Percentiles rank a stretch among this genome's conserved stretches.
These are phyloP conservation scores for Lepiota subincarnata DNA, from an alignment of 768 basidiomycete species.

Conservation along the genomic window DNA sequence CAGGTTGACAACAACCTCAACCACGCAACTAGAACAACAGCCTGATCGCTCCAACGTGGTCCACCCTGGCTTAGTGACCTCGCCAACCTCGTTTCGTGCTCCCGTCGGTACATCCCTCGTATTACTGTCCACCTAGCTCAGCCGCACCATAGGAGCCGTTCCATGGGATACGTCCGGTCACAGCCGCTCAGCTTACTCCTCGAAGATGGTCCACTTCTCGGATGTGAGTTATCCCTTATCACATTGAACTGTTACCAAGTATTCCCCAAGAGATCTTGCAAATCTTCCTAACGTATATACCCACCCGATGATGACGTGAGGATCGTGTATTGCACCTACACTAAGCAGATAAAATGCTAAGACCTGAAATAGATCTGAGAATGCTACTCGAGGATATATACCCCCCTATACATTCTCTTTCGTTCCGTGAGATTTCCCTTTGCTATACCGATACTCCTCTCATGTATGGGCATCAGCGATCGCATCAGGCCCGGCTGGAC, in stretches of 20 bases:
- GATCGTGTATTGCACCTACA: not conserved
- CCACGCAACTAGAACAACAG: not conserved
- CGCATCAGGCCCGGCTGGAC: slow-evolving; percentile 7
- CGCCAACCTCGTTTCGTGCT: not conserved
- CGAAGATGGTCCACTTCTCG: slow-evolving; percentile 7
- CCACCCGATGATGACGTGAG: slow-evolving; percentile 2
- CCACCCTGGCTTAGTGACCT: not conserved
- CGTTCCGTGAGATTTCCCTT: slow-evolving; percentile 4
- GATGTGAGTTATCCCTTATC: not conserved
- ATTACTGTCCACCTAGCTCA: not conserved
- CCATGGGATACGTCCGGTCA: slow-evolving; percentile 1
- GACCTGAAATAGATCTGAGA: slow-evolving; percentile 1
- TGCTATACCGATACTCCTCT: not conserved
- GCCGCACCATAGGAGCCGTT: not conserved
- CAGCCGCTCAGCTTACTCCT: slow-evolving; percentile 11
- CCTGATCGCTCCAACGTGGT: too few species aligned
- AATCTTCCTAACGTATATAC: not conserved
- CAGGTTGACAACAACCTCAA: not conserved
- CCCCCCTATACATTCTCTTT: slow-evolving; percentile 10
- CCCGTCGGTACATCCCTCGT: not conserved
- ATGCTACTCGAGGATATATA: slow-evolving; percentile 10
- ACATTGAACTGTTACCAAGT: not conserved
- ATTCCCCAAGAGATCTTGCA: not conserved
- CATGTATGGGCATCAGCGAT: not conserved
- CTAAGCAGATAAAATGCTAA: not conserved